A percentile compares a stretch with the other conserved stretches of the same genome.
phyloP scores from a whole-genome alignment of 345 rosid genomes.

The Abelmoschus esculentus region DNA sequence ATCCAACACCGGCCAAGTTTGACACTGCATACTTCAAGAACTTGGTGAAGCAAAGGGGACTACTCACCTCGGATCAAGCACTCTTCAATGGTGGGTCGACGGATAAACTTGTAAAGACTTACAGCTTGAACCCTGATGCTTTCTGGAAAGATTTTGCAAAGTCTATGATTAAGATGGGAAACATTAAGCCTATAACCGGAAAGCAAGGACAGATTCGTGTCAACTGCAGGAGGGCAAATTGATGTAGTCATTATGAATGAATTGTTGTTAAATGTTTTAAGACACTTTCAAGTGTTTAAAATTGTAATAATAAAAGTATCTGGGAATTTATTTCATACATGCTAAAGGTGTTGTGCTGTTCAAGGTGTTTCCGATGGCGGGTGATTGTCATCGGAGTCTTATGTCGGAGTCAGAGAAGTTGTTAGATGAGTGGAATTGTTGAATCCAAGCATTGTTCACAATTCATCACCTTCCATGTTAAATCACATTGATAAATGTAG shows the following conservation, averaged over 20 bases:
- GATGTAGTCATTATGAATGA: not conserved
- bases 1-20: conserved; percentile 25
- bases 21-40: conserved; percentile 45
- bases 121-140: conserved; percentile 18
- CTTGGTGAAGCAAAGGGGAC: conserved; percentile 32
- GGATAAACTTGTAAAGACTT: conserved; percentile 31
- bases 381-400: too few relatives aligned
- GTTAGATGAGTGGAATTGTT: too few relatives aligned
- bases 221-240: conserved; percentile 24
- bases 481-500: too few relatives aligned
- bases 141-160: conserved; percentile 37
- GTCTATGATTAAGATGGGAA: conserved; percentile 32
- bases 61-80: conserved; percentile 49
- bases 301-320: too few relatives aligned
- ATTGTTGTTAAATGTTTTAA: too few relatives aligned
- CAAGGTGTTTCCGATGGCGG: too few relatives aligned
- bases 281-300: too few relatives aligned
- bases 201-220: conserved; percentile 24
- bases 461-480: too few relatives aligned
- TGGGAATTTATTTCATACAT: too few relatives aligned
- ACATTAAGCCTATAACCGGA: conserved; percentile 27
- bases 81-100: conserved; percentile 47
- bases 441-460: too few relatives aligned
- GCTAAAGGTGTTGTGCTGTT: too few relatives aligned
- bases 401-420: too few relatives aligned